Evolutionary conservation across 345 rosid genomes (phyloP).

Genomic region (Theobroma cacao): DNA sequence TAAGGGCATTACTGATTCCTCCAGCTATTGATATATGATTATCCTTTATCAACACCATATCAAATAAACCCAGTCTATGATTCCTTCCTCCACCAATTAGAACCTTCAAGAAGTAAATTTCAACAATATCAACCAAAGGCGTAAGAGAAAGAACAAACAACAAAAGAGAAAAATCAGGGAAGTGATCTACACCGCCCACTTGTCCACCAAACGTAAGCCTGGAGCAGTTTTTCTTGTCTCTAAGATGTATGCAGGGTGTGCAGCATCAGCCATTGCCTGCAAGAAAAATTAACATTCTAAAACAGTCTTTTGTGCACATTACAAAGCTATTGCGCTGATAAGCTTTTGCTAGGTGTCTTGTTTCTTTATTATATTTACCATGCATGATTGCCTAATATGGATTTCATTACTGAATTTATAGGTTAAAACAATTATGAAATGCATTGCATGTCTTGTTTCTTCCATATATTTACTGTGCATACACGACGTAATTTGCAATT

Average conservation of each 20-base stretch:
- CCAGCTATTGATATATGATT: constrained; percentile 96
- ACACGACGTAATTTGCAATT: neutral
- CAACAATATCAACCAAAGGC: constrained; percentile 25
- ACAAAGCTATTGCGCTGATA: neutral
- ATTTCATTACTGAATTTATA: neutral
- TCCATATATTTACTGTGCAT: neutral
- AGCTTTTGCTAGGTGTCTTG: neutral
- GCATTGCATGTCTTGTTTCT: neutral
- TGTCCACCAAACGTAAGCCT: constrained; percentile 83
- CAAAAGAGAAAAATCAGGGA: constrained; percentile 17
- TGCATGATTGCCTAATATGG: neutral
- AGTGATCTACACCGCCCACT: constrained; percentile 79
- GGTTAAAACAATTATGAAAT: neutral
- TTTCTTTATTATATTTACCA: neutral
- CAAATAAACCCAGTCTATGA: constrained; percentile 96
- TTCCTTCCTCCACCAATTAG: constrained; percentile 93
- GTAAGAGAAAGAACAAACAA: constrained; percentile 7
- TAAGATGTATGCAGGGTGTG: constrained; percentile 74
- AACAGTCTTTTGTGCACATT: neutral
- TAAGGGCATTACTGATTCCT: constrained; percentile 73
- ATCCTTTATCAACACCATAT: constrained; percentile 97
- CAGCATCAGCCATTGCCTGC: constrained; percentile 95
- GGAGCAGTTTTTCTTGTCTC: constrained; percentile 99
- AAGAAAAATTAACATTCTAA: constrained; percentile 21
- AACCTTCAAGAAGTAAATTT: constrained; percentile 49